Evolutionary conservation across 345 rosid species (phyloP), one percentile per base, ranked within the genome.

Genomic region (Cardamine resedifolia): DNA sequence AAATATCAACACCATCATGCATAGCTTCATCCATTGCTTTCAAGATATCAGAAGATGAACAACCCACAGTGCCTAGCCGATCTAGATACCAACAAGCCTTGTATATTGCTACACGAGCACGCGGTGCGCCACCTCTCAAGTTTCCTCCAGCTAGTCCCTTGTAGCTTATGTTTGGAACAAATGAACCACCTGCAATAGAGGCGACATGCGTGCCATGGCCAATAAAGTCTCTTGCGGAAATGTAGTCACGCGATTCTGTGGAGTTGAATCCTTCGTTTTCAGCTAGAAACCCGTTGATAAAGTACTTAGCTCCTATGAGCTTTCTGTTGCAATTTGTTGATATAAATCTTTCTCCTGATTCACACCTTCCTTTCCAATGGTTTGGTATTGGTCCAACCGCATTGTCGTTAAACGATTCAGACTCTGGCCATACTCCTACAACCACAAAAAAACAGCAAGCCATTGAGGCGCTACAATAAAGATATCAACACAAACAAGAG

Each of bases 201-300:
- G 86, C 67, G 0, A 84, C 81, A 50, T 81, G 86, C 0, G 84
- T 86, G 16, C 90, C 88, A 57, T 86, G 90, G 11, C 86, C 88
- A 52, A 49, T 60, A 41, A 67, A 68, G 76, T 84, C 90, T 39
- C 86, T 78, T 7, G 86, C 78, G 14, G 90, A 86, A 20, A 80
- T 60, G 47, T 68, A 84, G 64, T 77, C 81, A 10, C 18, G 71
- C 8, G 59, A 48, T 60, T 63, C 68, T 1, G 72, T 69, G 1
- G 87, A 47, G 62, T 86, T 81, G 63, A 79, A 82, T 64, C 70
- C 71, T 52, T 58, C 31, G 66, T 79, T 79, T 10, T 79, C 71
- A 0, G 86, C 81, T 20, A 81, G 80, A 52, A 82, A 76, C 3
- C 90, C 88, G 2, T 78, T 61, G 31, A 75, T 82, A 45, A 84